A percentile compares a stretch with the other conserved stretches of the same genome.
Evolutionary conservation across 2,329 filamentous ascomycete species (phyloP).

Genomic region (Hortaea werneckii): DNA sequence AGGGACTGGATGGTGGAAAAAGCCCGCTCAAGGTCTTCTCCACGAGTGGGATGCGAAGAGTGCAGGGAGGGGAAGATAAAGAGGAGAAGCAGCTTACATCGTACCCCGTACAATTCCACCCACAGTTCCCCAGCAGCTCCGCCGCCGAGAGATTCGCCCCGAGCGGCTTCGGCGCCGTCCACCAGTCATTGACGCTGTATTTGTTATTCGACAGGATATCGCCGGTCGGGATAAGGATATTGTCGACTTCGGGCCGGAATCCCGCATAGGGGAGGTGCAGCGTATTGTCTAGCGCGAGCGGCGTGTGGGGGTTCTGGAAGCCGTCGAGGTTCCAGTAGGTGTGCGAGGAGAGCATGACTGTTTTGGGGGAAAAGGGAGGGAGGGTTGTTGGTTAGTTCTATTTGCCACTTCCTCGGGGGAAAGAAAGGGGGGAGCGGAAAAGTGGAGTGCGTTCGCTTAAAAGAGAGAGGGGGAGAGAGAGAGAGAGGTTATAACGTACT

Average conservation of each 20-base stretch:
- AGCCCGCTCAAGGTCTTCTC: too few species aligned
- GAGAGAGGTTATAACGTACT: constrained; percentile 47
- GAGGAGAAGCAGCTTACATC: too few species aligned
- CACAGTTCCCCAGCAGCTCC: constrained; percentile 63
- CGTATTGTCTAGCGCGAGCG: constrained; percentile 56
- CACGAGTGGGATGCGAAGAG: too few species aligned
- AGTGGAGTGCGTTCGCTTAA: too few species aligned
- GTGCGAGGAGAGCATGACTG: constrained; percentile 41
- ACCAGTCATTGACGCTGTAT: constrained; percentile 69
- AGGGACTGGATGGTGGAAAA: too few species aligned
- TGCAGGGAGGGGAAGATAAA: too few species aligned
- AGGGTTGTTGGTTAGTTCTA: too few species aligned
- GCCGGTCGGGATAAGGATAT: constrained; percentile 38
- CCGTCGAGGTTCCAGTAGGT: constrained; percentile 77
- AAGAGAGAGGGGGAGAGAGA: too few species aligned
- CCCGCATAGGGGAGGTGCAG: constrained; percentile 62
- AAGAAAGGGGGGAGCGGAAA: too few species aligned
- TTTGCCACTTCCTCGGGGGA: too few species aligned
- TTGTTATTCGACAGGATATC: constrained; percentile 58
- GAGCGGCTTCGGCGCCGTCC: constrained; percentile 69
- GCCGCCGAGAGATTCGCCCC: constrained; percentile 56
- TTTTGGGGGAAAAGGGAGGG: too few species aligned
- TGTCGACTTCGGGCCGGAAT: constrained; percentile 56
- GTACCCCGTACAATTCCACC: constrained; percentile 72
- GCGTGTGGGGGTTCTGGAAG: constrained; percentile 62